Evolutionary conservation across 352 stramenopile species (phyloP).

Genomic region (Phytophthora sp.): DNA sequence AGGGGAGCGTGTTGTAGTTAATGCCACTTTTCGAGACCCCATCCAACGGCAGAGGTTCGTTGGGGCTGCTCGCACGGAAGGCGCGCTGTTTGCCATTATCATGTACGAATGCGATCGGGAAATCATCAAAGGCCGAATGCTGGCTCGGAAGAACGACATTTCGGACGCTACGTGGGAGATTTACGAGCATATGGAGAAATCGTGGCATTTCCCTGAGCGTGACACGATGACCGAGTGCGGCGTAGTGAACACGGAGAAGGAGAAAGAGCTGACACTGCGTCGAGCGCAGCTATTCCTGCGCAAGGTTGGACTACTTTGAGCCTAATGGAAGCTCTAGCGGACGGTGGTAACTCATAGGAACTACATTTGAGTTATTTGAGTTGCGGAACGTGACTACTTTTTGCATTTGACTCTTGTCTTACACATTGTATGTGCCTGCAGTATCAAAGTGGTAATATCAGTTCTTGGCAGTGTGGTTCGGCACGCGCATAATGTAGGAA

Average conservation of each 20-base stretch:
- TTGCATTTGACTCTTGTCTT: too few species aligned
- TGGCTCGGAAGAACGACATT: conserved; percentile 63
- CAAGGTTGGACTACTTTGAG: conserved; percentile 55
- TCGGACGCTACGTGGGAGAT: conserved; percentile 76
- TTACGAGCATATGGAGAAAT: conserved; percentile 67
- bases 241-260: conserved; percentile 74
- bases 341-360: too few species aligned
- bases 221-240: conserved; percentile 46
- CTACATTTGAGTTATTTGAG: too few species aligned
- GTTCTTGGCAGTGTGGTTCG: too few species aligned
- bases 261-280: conserved; percentile 65
- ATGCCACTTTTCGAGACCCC: conserved; percentile 66
- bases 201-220: conserved; percentile 46
- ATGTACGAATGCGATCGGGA: conserved; percentile 74
- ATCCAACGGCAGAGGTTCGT: conserved; percentile 53
- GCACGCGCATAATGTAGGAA: too few species aligned
- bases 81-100: conserved; percentile 56
- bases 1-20: conserved; percentile 61
- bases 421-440: too few species aligned
- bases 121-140: conserved; percentile 65
- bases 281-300: conserved; percentile 63
- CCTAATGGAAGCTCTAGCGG: too few species aligned
- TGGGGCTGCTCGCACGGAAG: conserved; percentile 44
- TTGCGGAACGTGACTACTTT: too few species aligned
- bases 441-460: too few species aligned